Evolutionary conservation across 805 yeast species (phyloP).

Genomic region (Yarrowia sp.): DNA sequence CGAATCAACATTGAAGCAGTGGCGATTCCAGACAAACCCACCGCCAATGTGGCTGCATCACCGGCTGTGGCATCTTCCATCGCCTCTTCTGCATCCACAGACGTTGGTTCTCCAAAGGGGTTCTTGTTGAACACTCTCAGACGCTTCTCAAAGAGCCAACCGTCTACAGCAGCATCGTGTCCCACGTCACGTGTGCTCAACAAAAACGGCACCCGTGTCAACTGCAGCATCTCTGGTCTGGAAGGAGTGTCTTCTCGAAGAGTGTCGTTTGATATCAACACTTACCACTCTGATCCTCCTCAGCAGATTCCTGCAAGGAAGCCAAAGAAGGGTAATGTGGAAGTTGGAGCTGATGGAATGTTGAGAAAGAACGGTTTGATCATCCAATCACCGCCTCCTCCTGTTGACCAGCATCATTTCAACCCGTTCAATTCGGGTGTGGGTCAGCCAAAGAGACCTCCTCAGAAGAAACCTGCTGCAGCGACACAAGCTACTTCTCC

Average conservation of each 20-base stretch:
- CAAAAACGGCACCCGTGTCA: neutral
- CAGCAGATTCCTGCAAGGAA: slow-evolving; percentile 88
- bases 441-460: neutral
- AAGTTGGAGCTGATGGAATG: slow-evolving; percentile 37
- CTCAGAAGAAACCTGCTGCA: neutral
- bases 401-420: neutral
- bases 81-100: slow-evolving; percentile 3
- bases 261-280: slow-evolving; percentile 75
- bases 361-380: slow-evolving; percentile 17
- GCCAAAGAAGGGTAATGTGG: slow-evolving; percentile 77
- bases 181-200: neutral
- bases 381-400: neutral
- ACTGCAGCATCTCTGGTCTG: slow-evolving; percentile 18
- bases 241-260: slow-evolving; percentile 47
- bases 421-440: slow-evolving; percentile 24
- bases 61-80: neutral
- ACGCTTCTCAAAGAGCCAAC: slow-evolving; percentile 15
- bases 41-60: neutral
- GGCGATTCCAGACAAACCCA: neutral
- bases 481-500: neutral
- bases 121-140: slow-evolving; percentile 12
- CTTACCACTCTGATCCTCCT: slow-evolving; percentile 78
- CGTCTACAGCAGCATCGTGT: neutral
- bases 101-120: slow-evolving; percentile 3
- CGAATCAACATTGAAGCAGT: slow-evolving; percentile 5